Evolutionary conservation across 1,284 basidiomycete genomes (phyloP), one percentile per base, ranked within the genome.

Genomic region (Schizopora paradoxa): DNA sequence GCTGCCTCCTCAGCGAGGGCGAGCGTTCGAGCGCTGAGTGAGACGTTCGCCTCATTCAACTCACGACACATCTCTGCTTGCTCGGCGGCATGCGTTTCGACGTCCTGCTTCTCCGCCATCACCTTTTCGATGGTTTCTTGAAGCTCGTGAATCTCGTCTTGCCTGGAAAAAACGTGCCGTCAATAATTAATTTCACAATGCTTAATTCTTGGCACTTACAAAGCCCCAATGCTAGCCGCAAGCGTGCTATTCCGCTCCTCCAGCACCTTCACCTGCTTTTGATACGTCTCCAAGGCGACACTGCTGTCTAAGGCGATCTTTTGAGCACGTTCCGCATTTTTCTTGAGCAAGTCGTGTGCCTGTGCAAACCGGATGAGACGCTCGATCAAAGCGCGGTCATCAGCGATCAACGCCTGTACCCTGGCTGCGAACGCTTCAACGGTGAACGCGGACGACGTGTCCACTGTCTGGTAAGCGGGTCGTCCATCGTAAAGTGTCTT

Each of bases 251-350:
- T 82, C 47, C 85, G 73, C 51, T 89, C 86, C 58, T 93, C 89
- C 43, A 93, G 69, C 34, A 73, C 74, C 54, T 76, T 74, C 2
- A 92, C 86, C 60, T 93, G 90, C 65, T 81, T 82, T 67, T 92
- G 87, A 61, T 94, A 94, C 23, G 85, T 91, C 69, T 89, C 87
- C 31, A 95, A 66, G 16, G 82, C 86, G 11, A 61, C 61, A 49
- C 79, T 82, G 37, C 84, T 86, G 48, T 91, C 90, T 60, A 84
- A 79, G 1, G 89, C 90, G 19, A 95, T 73, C 62, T 89, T 90
- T 69, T 91, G 87, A 8, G 91, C 91, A 40, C 88, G 74, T 55
- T 88, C 86, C 14, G 91, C 91, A 60, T 94, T 94, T 65, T 83
- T 86, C 74, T 91, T 92, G 53, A 92, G 72, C 53, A 91, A 59